phyloP scores from a whole-genome alignment of 495 filamentous ascomycete species.

The Poronia punctata region DNA sequence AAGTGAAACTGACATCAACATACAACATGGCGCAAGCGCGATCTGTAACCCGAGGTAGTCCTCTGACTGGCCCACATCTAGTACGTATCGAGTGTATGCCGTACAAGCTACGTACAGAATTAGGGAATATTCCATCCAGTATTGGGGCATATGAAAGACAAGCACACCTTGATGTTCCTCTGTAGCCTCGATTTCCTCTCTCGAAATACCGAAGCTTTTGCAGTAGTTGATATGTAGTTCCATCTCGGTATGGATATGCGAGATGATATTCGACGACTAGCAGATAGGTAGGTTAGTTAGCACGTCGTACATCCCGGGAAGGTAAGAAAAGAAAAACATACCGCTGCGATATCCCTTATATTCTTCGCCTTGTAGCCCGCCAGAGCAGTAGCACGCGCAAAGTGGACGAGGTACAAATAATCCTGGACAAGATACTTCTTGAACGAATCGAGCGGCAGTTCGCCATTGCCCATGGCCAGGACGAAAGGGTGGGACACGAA shows the following conservation, averaged over 20 bases:
- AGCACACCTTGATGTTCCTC: conserved; percentile 69
- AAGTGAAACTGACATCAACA: no score
- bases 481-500: conserved; percentile 81
- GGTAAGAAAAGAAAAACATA: no score
- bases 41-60: conserved; percentile 81
- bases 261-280: conserved; percentile 63
- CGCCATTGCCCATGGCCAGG: conserved; percentile 63
- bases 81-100: conserved; percentile 72
- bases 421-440: conserved; percentile 85
- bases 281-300: background rate
- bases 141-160: no score
- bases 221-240: conserved; percentile 76
- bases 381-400: conserved; percentile 75
- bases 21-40: conserved; percentile 74
- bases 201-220: conserved; percentile 67
- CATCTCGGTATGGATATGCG: conserved; percentile 73
- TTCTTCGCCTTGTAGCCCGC: conserved; percentile 72
- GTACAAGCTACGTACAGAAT: conserved; percentile 66
- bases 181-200: conserved; percentile 61
- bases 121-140: no score
- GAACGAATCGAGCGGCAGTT: conserved; percentile 64
- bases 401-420: conserved; percentile 86
- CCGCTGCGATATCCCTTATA: conserved; percentile 64
- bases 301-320: no score
- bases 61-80: conserved; percentile 81